A percentile compares a stretch with the other conserved stretches of the same genome.
Conservation (phyloP, 2,329 filamentous ascomycete species). For the Sclerotinia sclerotiorum region DNA sequence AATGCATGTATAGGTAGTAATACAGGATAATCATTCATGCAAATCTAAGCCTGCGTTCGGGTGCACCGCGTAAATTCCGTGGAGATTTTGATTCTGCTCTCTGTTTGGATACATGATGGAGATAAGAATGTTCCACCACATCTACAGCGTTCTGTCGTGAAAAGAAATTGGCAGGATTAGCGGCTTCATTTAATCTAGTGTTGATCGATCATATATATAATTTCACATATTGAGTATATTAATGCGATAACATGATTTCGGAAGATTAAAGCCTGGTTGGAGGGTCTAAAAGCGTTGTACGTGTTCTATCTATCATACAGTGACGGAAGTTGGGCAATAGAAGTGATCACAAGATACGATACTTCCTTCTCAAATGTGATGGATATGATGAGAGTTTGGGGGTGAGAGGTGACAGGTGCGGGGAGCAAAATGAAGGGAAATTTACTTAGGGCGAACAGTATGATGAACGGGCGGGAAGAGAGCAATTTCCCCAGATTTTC, state of each 20-base stretch:
- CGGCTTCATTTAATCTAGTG: neutral
- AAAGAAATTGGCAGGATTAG: neutral
- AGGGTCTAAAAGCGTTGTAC: neutral
- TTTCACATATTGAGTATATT: neutral
- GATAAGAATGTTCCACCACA: constrained; percentile 17
- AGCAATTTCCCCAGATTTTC: neutral
- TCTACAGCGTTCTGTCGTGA: neutral
- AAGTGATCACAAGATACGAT: neutral
- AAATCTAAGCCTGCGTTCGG: neutral
- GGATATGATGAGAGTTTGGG: neutral
- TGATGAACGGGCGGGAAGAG: neutral
- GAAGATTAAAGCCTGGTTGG: constrained; percentile 6
- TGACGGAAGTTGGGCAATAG: neutral
- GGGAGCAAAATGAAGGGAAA: neutral
- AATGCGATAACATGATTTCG: neutral
- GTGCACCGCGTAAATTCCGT: neutral
- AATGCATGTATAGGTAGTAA: neutral
- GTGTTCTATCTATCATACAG: constrained; percentile 1
- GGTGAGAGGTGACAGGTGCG: too few species aligned
- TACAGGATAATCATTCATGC: constrained; percentile 8
- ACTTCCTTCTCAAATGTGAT: neutral
- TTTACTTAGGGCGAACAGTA: neutral
- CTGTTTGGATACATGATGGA: neutral
- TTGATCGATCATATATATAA: neutral
- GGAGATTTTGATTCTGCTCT: neutral